Base-by-base conservation (phyloP, 2,329 filamentous ascomycete species). In the Camillea tinctor region DNA sequence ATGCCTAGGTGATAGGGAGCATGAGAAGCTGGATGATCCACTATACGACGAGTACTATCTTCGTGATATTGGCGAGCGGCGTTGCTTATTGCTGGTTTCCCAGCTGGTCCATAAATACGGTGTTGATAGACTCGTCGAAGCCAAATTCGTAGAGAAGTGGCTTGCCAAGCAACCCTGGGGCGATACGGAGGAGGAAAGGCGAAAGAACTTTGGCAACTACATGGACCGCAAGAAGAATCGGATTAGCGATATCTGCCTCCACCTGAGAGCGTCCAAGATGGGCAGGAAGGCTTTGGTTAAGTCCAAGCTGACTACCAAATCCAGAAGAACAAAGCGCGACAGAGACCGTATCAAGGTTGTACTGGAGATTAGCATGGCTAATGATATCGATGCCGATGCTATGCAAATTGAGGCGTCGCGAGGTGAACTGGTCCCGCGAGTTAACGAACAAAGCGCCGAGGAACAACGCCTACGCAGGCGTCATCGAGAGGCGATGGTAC, bases 401-500 rank as follows among this genome's bases (percentile, higher is more conserved):
- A 60, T 66, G 15, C 68, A 70, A n/a, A 63, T 70, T 30, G 68
- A 63, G 65, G 72, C 65, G 64, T 74, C 64, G 58, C 69, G 68
- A 49, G 64, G 69, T 56, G 72, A 74, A 60, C 66, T 72, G 56
- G 69, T 76, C 52, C 74, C 75, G 53, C 69, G 78, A 57, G 68
- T 74, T 26, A 71, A 80, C 61, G 83, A 85, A 59, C 83, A 86
- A 71, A 86, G 80, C 60, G 79, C 76, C 6, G 87, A 87, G 71
- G 91, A 94, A 73, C 88, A 91, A 69, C 84, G 89, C 56, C 80
- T 93, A 61, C 81, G 92, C 61, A 84, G 93, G 65, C 84, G 91
- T 54, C 84, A 94, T 70, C 84, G 93, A 66, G 92, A 97, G 77
- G 93, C 92, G 4, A 93, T 97, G 85, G 93, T 97, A 20, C 79